Conservation (phyloP, 371 early-diverging fungal genomes). For the Choanephora cucurbitarum region DNA sequence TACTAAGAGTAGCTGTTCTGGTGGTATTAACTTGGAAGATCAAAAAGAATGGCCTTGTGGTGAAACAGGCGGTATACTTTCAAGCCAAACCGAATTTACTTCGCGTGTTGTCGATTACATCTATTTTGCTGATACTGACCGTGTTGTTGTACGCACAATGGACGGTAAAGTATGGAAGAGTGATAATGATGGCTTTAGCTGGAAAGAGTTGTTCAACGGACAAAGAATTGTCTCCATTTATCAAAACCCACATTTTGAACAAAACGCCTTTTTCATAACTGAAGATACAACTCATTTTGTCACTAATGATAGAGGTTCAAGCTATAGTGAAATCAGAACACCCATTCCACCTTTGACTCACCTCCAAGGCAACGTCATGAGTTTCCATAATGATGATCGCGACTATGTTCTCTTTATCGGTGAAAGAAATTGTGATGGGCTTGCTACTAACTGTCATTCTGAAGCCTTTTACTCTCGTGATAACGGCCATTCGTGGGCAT, state of each 20-base stretch:
- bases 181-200: slow-evolving; percentile 75
- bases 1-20: slow-evolving; percentile 60
- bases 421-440: slow-evolving; percentile 51
- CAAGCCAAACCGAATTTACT: slow-evolving; percentile 44
- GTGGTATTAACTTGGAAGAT: slow-evolving; percentile 62
- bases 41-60: slow-evolving; percentile 53
- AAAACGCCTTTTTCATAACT: slow-evolving; percentile 76
- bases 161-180: slow-evolving; percentile 64
- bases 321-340: slow-evolving; percentile 55
- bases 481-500: slow-evolving; percentile 72
- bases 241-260: slow-evolving; percentile 71
- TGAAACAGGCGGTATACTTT: slow-evolving; percentile 29
- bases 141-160: slow-evolving; percentile 59
- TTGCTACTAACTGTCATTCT: slow-evolving; percentile 58
- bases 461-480: slow-evolving; percentile 75
- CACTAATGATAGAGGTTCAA: slow-evolving; percentile 74
- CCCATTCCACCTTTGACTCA: slow-evolving; percentile 57
- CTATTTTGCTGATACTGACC: slow-evolving; percentile 64
- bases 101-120: slow-evolving; percentile 58
- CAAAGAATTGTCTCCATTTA: slow-evolving; percentile 54
- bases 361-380: slow-evolving; percentile 61
- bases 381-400: slow-evolving; percentile 79
- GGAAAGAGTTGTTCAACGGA: slow-evolving; percentile 55
- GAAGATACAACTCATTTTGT: slow-evolving; percentile 55
- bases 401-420: slow-evolving; percentile 83